phyloP scores from a whole-genome alignment of 208 protist species.

The Polymyxa betae region DNA sequence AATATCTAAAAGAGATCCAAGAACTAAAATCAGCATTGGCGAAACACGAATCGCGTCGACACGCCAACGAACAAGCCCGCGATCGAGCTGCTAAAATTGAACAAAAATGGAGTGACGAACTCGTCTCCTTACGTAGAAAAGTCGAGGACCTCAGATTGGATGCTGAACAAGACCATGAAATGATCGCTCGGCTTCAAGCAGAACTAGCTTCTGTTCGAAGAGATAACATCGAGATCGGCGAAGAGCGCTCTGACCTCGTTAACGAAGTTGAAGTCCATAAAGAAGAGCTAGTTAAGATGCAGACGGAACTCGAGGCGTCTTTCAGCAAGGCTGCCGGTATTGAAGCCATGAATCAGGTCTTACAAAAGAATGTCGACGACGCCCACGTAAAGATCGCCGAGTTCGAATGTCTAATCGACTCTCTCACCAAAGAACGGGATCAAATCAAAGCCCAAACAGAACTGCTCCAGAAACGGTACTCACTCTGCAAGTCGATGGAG shows the following conservation, averaged over 20 bases:
- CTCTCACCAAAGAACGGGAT: background rate
- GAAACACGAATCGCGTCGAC: background rate
- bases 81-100: background rate
- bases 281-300: background rate
- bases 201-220: background rate
- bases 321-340: background rate
- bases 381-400: background rate
- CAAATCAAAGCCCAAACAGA: background rate
- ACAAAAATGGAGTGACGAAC: conserved; percentile 24
- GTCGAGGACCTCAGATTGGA: background rate
- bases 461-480: background rate
- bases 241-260: background rate
- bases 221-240: background rate
- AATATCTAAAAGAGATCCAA: conserved; percentile 33
- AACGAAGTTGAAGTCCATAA: background rate
- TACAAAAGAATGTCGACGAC: background rate
- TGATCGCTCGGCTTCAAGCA: background rate
- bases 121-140: background rate
- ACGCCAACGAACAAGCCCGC: background rate
- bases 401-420: background rate
- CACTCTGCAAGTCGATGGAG: background rate
- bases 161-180: background rate
- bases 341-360: background rate
- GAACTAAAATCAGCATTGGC: background rate
- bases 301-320: background rate